A percentile compares a stretch with the other conserved stretches of the same genome.
Conservation (phyloP, 1,284 basidiomycete species). For the Testicularia cyperi region DNA sequence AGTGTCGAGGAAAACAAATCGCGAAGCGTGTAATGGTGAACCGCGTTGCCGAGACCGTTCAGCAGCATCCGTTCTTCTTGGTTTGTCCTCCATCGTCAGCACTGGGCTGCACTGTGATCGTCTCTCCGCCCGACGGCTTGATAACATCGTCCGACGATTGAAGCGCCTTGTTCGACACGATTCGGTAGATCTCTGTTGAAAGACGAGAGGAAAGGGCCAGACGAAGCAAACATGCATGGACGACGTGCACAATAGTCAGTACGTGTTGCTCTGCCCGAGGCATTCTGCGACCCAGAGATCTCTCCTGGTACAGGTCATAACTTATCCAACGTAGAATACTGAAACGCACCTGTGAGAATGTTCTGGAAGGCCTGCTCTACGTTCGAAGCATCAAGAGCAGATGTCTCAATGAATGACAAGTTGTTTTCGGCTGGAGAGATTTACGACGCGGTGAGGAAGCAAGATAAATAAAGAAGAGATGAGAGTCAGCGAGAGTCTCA, state of each 20-base stretch:
- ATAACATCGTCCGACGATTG: slow-evolving; percentile 60
- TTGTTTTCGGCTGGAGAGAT: slow-evolving; percentile 74
- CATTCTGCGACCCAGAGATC: too few relatives aligned
- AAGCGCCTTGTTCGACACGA: slow-evolving; percentile 60
- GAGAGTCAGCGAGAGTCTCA: background rate
- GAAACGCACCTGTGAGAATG: slow-evolving; percentile 78
- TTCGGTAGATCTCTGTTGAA: slow-evolving; percentile 58
- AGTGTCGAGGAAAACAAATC: too few relatives aligned
- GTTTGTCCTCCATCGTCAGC: slow-evolving; percentile 56
- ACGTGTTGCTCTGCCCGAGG: too few relatives aligned
- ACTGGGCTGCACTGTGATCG: slow-evolving; percentile 59
- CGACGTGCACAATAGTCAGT: too few relatives aligned
- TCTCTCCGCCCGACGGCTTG: slow-evolving; percentile 59
- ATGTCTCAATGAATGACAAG: slow-evolving; percentile 89
- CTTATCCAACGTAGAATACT: too few relatives aligned
- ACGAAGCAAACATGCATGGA: background rate
- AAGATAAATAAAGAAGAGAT: background rate
- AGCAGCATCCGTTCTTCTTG: slow-evolving; percentile 60
- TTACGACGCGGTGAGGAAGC: too few relatives aligned
- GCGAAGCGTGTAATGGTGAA: background rate
- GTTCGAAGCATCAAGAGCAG: slow-evolving; percentile 97
- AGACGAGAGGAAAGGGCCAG: background rate
- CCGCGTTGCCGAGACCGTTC: too few relatives aligned
- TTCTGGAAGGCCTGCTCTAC: slow-evolving; percentile 92
- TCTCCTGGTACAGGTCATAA: too few relatives aligned